Conservation (phyloP, 73 alveolate genomes). For the Breviolum minutum region DNA sequence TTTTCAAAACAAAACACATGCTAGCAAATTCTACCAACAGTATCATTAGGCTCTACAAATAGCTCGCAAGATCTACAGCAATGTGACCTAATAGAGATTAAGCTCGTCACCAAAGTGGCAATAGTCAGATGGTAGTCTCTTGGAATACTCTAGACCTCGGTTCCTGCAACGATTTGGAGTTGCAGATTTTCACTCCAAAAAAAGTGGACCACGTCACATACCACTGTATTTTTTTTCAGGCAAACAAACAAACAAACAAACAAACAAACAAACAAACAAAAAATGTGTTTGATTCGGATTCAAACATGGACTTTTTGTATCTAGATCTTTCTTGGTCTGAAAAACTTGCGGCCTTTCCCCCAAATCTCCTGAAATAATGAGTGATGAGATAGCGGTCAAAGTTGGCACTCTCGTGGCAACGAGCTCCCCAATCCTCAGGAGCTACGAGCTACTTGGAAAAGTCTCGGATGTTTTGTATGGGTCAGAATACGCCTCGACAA, state of each 20-base stretch:
- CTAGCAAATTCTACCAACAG: too few species aligned
- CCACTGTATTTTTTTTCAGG: not conserved
- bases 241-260: too few species aligned
- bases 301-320: not conserved
- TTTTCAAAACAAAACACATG: too few species aligned
- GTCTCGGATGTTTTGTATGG: not conserved
- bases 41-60: too few species aligned
- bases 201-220: not conserved
- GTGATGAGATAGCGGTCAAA: constrained; percentile 85
- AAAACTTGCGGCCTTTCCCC: not conserved
- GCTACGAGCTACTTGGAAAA: not conserved
- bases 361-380: constrained; percentile 57
- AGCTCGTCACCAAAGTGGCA: constrained; percentile 59
- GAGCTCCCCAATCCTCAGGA: constrained; percentile 71
- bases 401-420: constrained; percentile 52
- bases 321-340: not conserved
- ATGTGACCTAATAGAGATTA: too few species aligned
- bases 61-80: too few species aligned
- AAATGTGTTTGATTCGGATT: too few species aligned
- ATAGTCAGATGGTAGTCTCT: constrained; percentile 23
- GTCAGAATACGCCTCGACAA: constrained; percentile 33
- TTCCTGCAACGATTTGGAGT: constrained; percentile 11
- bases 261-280: too few species aligned
- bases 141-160: constrained; percentile 44
- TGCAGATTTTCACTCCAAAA: not conserved